Evolutionary conservation across 2,329 filamentous ascomycete species (phyloP).

Genomic region (Cercospora berteroae): DNA sequence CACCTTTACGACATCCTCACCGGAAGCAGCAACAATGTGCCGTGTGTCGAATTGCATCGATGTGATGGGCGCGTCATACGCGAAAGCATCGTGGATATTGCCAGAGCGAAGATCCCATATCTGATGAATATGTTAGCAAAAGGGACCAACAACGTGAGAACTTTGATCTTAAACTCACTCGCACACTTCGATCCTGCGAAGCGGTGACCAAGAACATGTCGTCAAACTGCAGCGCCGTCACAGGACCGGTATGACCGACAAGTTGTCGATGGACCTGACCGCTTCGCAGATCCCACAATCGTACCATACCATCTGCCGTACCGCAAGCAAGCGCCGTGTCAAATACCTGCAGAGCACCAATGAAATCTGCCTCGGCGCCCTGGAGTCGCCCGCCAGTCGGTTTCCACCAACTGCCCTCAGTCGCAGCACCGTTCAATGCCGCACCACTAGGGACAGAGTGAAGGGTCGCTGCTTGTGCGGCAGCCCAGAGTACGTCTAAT

Average conservation of each 20-base stretch:
- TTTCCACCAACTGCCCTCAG: slow-evolving; percentile 61
- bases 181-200: slow-evolving; percentile 85
- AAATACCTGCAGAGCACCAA: slow-evolving; percentile 92
- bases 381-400: slow-evolving; percentile 59
- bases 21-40: slow-evolving; percentile 83
- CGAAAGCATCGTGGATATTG: slow-evolving; percentile 92
- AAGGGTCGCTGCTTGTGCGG: slow-evolving; percentile 70
- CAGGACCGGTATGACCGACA: slow-evolving; percentile 90
- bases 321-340: slow-evolving; percentile 93
- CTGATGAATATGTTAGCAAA: slow-evolving; percentile 50
- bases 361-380: slow-evolving; percentile 77
- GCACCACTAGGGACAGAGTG: slow-evolving; percentile 43
- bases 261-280: slow-evolving; percentile 96
- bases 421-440: slow-evolving; percentile 17
- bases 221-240: slow-evolving; percentile 94
- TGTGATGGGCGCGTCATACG: slow-evolving; percentile 86
- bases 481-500: slow-evolving; percentile 95
- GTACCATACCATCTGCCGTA: slow-evolving; percentile 95
- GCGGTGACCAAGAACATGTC: slow-evolving; percentile 93
- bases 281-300: slow-evolving; percentile 92
- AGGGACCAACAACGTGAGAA: too few species aligned
- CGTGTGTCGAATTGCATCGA: slow-evolving; percentile 96
- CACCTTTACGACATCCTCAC: slow-evolving; percentile 92
- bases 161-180: slow-evolving; percentile 62
- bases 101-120: slow-evolving; percentile 98